phyloP scores from a whole-genome alignment of 2,329 filamentous ascomycete genomes.

The Paraphoma chrysanthemicola region DNA sequence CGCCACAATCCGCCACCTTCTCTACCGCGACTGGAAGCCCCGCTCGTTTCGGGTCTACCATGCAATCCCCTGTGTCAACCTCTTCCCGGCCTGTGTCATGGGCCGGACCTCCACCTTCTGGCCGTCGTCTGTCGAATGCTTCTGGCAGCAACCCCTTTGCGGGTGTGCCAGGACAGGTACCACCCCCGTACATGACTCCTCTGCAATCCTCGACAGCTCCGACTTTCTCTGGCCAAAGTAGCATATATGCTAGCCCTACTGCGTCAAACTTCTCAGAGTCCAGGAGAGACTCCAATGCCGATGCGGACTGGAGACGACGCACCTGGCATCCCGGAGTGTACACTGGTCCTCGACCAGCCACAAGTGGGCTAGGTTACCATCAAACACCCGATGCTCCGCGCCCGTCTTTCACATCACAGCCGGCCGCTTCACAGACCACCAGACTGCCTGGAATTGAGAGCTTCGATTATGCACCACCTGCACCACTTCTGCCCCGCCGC shows the following conservation, averaged over 20 bases:
- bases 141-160: constrained; percentile 78
- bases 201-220: constrained; percentile 62
- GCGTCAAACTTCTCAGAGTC: constrained; percentile 68
- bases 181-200: constrained; percentile 63
- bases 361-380: constrained; percentile 77
- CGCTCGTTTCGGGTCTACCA: constrained; percentile 67
- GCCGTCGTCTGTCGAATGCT: constrained; percentile 81
- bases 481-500: constrained; percentile 67
- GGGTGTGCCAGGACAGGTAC: constrained; percentile 66
- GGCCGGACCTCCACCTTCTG: constrained; percentile 72
- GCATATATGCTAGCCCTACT: constrained; percentile 72
- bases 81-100: constrained; percentile 75
- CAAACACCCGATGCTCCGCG: constrained; percentile 71
- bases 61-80: constrained; percentile 75
- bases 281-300: constrained; percentile 71
- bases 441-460: constrained; percentile 90
- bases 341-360: constrained; percentile 65
- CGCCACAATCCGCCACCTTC: constrained; percentile 83
- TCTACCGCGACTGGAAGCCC: constrained; percentile 80
- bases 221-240: constrained; percentile 64
- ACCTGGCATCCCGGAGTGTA: constrained; percentile 89
- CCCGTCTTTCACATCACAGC: constrained; percentile 61
- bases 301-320: constrained; percentile 80
- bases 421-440: constrained; percentile 65
- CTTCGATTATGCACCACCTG: constrained; percentile 77